These are phyloP conservation scores for Aspergillus quadricinctus DNA, from an alignment of 2,329 filamentous ascomycete genomes.

Conservation along the genomic window DNA sequence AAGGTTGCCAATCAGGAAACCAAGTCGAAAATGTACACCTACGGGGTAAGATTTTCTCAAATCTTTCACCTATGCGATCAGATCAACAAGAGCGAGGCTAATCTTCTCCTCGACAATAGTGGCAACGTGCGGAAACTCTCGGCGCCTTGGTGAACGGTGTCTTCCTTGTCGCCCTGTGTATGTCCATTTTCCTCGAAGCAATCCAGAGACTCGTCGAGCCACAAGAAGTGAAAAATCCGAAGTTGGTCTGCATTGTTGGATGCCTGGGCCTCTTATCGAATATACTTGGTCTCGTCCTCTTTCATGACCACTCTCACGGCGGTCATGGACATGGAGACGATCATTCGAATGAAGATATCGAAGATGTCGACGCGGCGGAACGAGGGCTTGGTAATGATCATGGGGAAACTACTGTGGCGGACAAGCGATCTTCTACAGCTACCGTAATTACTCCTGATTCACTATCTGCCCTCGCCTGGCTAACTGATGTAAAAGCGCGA, in stretches of 20 bases:
- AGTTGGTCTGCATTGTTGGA: conserved; percentile 85
- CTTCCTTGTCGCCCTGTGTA: conserved; percentile 91
- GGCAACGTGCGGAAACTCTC: conserved; percentile 94
- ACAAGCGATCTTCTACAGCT: conserved; percentile 56
- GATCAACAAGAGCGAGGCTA: conserved; percentile 5
- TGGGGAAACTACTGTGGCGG: conserved; percentile 39
- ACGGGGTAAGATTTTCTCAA: conserved; percentile 62
- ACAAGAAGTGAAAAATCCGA: conserved; percentile 77
- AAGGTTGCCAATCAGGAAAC: conserved; percentile 78
- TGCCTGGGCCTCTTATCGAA: conserved; percentile 83
- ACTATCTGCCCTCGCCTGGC: conserved; percentile 2
- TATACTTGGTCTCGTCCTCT: conserved; percentile 79
- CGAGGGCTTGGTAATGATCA: conserved; percentile 40
- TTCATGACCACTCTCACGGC: conserved; percentile 88
- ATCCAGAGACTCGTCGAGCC: conserved; percentile 88
- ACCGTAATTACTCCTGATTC: conserved; percentile 54
- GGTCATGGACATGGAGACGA: conserved; percentile 62
- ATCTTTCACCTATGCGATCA: neutral
- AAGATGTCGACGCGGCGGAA: conserved; percentile 33
- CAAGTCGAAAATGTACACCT: conserved; percentile 84
- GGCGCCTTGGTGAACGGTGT: conserved; percentile 96
- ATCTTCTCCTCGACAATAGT: conserved; percentile 48
- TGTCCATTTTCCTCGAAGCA: conserved; percentile 95
- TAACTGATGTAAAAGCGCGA: conserved; percentile 21
- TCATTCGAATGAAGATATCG: conserved; percentile 50